Evolutionary conservation across 2,329 filamentous ascomycete genomes (phyloP).

Genomic region (Aspergillus intermedius): DNA sequence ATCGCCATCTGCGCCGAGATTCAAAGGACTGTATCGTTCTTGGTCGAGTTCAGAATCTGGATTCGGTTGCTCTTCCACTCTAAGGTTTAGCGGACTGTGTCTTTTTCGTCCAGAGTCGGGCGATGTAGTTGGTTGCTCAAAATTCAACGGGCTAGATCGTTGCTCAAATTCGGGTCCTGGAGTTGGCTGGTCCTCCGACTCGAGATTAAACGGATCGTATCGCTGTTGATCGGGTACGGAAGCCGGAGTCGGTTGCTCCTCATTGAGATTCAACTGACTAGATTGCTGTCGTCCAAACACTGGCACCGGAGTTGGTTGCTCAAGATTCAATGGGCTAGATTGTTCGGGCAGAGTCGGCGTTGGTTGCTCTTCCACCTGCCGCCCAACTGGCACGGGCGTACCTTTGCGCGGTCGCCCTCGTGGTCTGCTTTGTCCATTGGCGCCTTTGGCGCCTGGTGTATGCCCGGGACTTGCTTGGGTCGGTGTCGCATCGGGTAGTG

Average conservation of each 20-base stretch:
- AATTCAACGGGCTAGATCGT: slow-evolving; percentile 18
- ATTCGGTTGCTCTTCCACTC: slow-evolving; percentile 13
- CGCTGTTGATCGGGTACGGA: neutral
- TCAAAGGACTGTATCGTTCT: slow-evolving; percentile 19
- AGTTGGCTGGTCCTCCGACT: slow-evolving; percentile 4
- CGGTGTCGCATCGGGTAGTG: slow-evolving; percentile 29
- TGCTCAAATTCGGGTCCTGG: slow-evolving; percentile 6
- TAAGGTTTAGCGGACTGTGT: slow-evolving; percentile 22
- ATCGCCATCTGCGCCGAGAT: slow-evolving; percentile 23
- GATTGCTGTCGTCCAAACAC: too few relatives aligned
- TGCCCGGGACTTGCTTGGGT: slow-evolving; percentile 24
- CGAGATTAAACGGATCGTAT: too few relatives aligned
- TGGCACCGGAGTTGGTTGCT: neutral
- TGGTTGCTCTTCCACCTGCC: slow-evolving; percentile 3
- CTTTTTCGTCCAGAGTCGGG: slow-evolving; percentile 11
- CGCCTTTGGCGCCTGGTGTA: slow-evolving; percentile 24
- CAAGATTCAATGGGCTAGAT: too few relatives aligned
- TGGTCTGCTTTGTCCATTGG: slow-evolving; percentile 27
- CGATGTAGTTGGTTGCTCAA: neutral
- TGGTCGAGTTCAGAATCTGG: slow-evolving; percentile 7
- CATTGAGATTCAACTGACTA: slow-evolving; percentile 1
- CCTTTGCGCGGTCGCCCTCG: slow-evolving; percentile 34
- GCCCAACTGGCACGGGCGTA: slow-evolving; percentile 15
- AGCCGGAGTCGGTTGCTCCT: slow-evolving; percentile 8
- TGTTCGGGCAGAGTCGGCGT: neutral